Evolutionary conservation across 75 land plant genomes (phyloP).

Genomic region (Selaginella tamariscina): DNA sequence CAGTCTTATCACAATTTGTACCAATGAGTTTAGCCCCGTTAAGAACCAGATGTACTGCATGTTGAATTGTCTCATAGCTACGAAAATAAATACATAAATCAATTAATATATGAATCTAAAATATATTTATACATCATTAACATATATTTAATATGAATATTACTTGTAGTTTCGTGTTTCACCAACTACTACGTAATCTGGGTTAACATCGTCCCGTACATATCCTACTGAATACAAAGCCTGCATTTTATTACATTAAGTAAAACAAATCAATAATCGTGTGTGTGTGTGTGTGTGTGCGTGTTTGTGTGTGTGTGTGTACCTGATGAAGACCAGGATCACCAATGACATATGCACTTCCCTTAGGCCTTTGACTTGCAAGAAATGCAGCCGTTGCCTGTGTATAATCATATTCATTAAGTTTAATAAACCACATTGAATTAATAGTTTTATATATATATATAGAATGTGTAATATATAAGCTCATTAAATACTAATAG

Average conservation of each 20-base stretch:
- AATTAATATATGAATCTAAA: not conserved
- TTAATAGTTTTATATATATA: not conserved
- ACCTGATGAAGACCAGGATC: conserved; percentile 12
- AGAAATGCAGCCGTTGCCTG: not conserved
- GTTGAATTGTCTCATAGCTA: conserved; percentile 10
- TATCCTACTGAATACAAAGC: not conserved
- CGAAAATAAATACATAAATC: no score
- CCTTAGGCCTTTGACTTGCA: conserved; percentile 7
- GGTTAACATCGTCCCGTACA: conserved; percentile 8
- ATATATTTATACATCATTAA: not conserved
- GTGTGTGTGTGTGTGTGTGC: no score
- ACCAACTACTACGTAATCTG: conserved; percentile 9
- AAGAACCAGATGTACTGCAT: conserved; percentile 5
- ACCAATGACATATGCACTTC: conserved; percentile 5
- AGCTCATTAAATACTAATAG: not conserved
- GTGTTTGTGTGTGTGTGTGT: no score
- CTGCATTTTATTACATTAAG: not conserved
- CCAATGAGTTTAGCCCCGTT: not conserved
- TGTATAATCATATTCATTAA: no score
- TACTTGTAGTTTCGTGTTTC: conserved; percentile 9
- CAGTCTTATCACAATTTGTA: not conserved
- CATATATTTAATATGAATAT: not conserved
- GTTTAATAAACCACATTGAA: no score
- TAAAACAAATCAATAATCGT: no score
- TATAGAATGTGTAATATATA: not conserved